Percentiles rank a stretch among this genome's conserved stretches.
These are phyloP conservation scores for Penstemon barbatus DNA, from an alignment of 257 asterid genomes.

Conservation along the genomic window DNA sequence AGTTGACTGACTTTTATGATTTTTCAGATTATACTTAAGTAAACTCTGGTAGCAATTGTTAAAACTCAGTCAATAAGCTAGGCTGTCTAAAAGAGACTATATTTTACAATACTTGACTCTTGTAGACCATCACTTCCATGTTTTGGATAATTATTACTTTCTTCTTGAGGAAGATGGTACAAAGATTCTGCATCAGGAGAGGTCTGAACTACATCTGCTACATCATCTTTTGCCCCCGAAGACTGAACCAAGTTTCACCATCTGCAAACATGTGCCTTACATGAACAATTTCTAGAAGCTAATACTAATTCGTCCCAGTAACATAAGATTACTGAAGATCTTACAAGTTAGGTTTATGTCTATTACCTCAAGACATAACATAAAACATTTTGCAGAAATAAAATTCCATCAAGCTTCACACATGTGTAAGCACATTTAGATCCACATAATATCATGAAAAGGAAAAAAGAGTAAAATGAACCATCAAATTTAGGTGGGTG, in stretches of 20 bases:
- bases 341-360: slow-evolving; percentile 1
- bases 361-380: neutral
- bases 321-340: neutral
- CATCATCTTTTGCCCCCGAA: neutral
- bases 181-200: slow-evolving; percentile 18
- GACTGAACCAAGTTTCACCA: neutral
- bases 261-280: neutral
- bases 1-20: neutral
- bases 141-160: neutral
- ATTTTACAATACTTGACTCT: slow-evolving; percentile 7
- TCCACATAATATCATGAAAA: too few relatives aligned
- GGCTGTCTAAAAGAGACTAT: too few relatives aligned
- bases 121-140: slow-evolving; percentile 3
- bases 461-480: too few relatives aligned
- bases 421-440: too few relatives aligned
- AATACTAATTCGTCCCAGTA: neutral
- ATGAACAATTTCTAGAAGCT: neutral
- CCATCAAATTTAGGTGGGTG: too few relatives aligned
- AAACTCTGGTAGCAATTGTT: neutral
- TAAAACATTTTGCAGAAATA: neutral
- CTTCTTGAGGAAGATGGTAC: slow-evolving; percentile 10
- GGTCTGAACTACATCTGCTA: neutral
- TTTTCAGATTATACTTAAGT: neutral
- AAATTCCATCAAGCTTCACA: neutral
- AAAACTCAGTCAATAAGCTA: neutral